Evolutionary conservation across 306 rosid species (phyloP), one percentile per base, ranked within the genome.

Genomic region (Cucumis sativus): DNA sequence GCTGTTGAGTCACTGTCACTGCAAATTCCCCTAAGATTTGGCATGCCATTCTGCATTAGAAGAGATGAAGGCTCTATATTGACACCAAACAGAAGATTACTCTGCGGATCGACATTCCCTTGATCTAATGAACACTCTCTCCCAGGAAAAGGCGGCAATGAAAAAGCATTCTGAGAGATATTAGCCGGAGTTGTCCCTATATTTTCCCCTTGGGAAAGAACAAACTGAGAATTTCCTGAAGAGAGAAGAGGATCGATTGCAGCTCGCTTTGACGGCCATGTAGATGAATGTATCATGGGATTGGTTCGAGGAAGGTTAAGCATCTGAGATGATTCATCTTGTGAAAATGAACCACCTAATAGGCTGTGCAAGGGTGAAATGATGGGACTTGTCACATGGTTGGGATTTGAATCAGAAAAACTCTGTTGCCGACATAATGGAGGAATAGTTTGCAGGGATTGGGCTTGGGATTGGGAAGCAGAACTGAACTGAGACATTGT

Each of bases 101-200:
- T 87, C 57, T 92, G 97, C 2, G 96, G 93, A 85, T 95, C 99
- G 41, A 80, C 82, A 77, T 83, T 83, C 58, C 96, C 97, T 79
- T 90, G 99, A 82, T 95, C 97, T 67, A 91, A 77, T 4, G 92
- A 61, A 88, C 93, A 92, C 81, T 90, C 99, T 85, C 97, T 86
- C 30, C 97, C 98, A 9, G 99, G 99, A 86, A 95, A 95, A 18
- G 99, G 99, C 6, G 99, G 98, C 83, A 95, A 87, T 3, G 96
- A 84, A 78, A 92, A 49, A 69, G 86, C 74, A 86, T 83, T 86
- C 43, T 80, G 91, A 52, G 96, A 85, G 72, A 89, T 25, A 10
- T 85, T 81, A 37, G 80, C 79, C 63, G 77, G 97, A 14, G 93
- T 83, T 76, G 81, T 85, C 69, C 91, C 93, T 78, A 93, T 79